Base-by-base conservation (phyloP, 1,284 basidiomycete species). In the Pyrrhoderma lamaoense region DNA sequence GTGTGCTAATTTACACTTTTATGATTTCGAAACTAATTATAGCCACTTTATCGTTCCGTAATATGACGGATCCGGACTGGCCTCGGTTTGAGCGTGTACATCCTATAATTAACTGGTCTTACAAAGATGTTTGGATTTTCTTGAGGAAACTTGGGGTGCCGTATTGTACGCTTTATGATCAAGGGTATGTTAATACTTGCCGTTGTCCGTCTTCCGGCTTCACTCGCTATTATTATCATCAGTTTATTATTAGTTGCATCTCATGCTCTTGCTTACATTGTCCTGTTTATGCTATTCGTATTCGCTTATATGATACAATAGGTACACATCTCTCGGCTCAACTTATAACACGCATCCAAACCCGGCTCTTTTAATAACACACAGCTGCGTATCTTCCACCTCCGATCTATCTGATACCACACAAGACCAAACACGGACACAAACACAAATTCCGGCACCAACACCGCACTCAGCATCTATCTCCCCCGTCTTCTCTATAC, bases 21-120 rank as follows among this genome's bases (percentile, higher is more conserved):
- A 13, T 45, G n/a, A 16, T n/a, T 18, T 55, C 48, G 16, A 27
- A 9, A 3, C 34, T 51, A 21, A 5, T 11, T 31, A 46, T 56
- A 88, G 85, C 77, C 7, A 81, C 71, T 27, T 76, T 95, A 42
- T 75, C 80, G 0, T 77, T 80, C 57, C 76, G 82, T 44, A 86
- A 85, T 57, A 84, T 79, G 59, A 95, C 92, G 4, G 93, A 97
- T 66, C 68, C 77, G 0, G 86, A 77, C 48, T 99, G 95, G 95
- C 94, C 95, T 3, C 64, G 69, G 2, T 91, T 95, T 54, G 85
- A 94, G 62, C 82, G 95, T 18, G 82, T 99, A 23, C 95, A 99
- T 64, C 95, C 96, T 0, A 90, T 99, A 60, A 87, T 99, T 46
- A 86, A 97, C 64, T 99, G 95, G 95, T 74, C 80, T 0, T 99